Conservation (phyloP, 2,329 filamentous ascomycete genomes). For the Arthrobotrys iridis region DNA sequence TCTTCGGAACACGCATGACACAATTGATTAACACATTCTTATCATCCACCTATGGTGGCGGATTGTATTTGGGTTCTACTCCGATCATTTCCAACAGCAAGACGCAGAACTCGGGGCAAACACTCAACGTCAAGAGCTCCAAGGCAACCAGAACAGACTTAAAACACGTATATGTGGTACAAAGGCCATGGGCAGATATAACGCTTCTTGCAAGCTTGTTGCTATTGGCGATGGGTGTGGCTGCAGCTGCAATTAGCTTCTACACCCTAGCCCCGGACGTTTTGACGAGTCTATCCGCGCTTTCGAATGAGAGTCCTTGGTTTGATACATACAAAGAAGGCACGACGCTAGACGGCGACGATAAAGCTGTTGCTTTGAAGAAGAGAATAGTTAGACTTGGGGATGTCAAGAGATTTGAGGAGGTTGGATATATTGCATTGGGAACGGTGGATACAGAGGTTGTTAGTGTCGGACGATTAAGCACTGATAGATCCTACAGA, state of each 20-base stretch:
- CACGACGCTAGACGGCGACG: conserved; percentile 43
- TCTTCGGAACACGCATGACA: conserved; percentile 33
- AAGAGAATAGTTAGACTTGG: conserved; percentile 27
- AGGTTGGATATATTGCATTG: conserved; percentile 42
- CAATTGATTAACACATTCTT: conserved; percentile 45
- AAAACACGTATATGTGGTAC: conserved; percentile 35
- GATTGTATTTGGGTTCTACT: conserved; percentile 32
- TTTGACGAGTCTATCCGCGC: conserved; percentile 33
- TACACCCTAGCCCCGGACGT: conserved; percentile 36
- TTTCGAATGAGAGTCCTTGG: conserved; percentile 39
- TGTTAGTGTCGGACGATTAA: conserved; percentile 20
- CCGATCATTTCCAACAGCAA: conserved; percentile 1
- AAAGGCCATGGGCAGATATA: conserved; percentile 29
- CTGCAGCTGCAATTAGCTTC: conserved; percentile 22
- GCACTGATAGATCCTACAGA: conserved; percentile 38
- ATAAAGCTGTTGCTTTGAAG: conserved; percentile 38
- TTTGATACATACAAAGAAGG: conserved; percentile 49
- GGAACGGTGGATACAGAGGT: conserved; percentile 42
- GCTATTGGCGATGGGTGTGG: conserved; percentile 36
- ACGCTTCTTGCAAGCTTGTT: conserved; percentile 37
- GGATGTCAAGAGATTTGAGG: conserved; percentile 44
- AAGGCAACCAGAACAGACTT: conserved; percentile 14
- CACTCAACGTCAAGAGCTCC: conserved; percentile 15
- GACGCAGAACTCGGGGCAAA: background rate
- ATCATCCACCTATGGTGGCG: conserved; percentile 35